Conservation (phyloP, 2,329 filamentous ascomycete genomes). For the Aspergillus felis region DNA sequence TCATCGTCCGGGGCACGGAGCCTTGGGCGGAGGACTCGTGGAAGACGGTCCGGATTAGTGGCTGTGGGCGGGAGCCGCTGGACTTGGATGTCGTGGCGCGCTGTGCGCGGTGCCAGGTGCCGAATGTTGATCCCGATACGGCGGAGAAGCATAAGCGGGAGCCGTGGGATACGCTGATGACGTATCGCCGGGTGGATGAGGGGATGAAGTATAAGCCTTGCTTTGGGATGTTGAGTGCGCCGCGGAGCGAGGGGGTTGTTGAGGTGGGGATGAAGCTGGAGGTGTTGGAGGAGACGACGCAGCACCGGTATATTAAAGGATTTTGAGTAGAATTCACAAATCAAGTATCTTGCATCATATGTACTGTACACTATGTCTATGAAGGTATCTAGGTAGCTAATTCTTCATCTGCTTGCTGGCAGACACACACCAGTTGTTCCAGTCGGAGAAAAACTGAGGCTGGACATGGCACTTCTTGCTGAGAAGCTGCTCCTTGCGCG, state of each 20-base stretch:
- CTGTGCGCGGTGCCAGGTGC: constrained; percentile 60
- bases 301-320: constrained; percentile 52
- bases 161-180: constrained; percentile 61
- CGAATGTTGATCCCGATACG: constrained; percentile 62
- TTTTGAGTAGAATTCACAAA: constrained; percentile 17
- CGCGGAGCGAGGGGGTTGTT: constrained; percentile 52
- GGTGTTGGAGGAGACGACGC: constrained; percentile 54
- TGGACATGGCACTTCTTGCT: constrained; percentile 58
- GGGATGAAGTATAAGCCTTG: constrained; percentile 62
- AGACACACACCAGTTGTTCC: constrained; percentile 66
- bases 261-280: constrained; percentile 58
- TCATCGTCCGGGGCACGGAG: constrained; percentile 53
- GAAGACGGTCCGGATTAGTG: constrained; percentile 50
- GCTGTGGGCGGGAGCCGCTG: constrained; percentile 22
- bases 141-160: constrained; percentile 55
- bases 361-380: not conserved
- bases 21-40: constrained; percentile 63
- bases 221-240: constrained; percentile 63
- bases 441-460: constrained; percentile 65
- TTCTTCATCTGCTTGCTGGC: constrained; percentile 41
- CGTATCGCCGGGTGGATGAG: constrained; percentile 57
- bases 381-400: constrained; percentile 10
- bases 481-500: constrained; percentile 57
- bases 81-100: constrained; percentile 56
- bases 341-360: not conserved